Base-by-base conservation (phyloP, 1,284 basidiomycete genomes). In the Tilletiopsis washingtonensis region DNA sequence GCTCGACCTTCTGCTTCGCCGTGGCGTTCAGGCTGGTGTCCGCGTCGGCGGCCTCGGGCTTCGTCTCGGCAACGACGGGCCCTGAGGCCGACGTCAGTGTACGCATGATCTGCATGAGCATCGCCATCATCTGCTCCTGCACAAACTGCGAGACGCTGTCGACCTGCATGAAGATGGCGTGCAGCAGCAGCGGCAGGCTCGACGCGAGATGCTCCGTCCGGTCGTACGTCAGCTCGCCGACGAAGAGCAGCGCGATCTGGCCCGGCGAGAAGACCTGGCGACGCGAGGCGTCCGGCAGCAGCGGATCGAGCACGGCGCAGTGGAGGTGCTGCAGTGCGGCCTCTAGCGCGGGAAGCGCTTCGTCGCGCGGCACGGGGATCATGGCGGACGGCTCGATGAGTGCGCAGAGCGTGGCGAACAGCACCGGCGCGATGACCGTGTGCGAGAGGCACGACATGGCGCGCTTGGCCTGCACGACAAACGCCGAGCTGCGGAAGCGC, bases 221-320 rank as follows among this genome's bases (percentile, higher is more conserved):
- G 56, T 88, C 84, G 17, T 91, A 77, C 0, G 88, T 81, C 27
- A 88, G 80, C 61, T 91, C 87, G 1, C 85, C 83, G 21, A 93
- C 79, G 67, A 91, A 90, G 5, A 91, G 77, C 71, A 91, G 80
- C 0, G 90, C 88, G 64, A 88, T 86, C 67, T 93, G 90, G 1
- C 88, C 88, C 0, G 86, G 81, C 15, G 77, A 93, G 74, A 52
- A 83, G 70, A 73, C 62, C 12, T 62, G 54, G 21, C 42, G 53
- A 2, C 49, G 42, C 44, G 57, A 58, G 3, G 51, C 46, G 37
- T 50, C 50, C 5, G 60, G 62, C 40, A 60, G 23, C 24, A 65
- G 47, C 27, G 52, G 52, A 15, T 45, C 50, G 15, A 66, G 51
- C 36, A 62, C 53, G 11, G 40, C 51, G 15, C 26, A 21, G 38